These are phyloP conservation scores for Rosa hybrid DNA, from an alignment of 331 rosid genomes.

Conservation along the genomic window DNA sequence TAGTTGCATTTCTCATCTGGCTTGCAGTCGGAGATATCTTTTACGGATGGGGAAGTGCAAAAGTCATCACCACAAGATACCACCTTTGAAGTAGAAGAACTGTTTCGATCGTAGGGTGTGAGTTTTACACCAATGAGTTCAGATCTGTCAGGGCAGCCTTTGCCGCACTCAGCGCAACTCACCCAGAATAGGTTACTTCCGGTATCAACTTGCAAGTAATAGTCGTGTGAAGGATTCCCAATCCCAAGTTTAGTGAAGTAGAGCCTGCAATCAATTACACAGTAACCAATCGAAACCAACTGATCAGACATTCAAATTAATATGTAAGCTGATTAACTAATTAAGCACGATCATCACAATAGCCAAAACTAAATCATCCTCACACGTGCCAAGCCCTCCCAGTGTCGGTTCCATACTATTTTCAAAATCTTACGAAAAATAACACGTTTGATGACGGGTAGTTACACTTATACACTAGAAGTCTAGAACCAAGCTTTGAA, in stretches of 20 bases:
- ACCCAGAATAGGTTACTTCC: slow-evolving; percentile 97
- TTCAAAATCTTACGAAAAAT: too few species aligned
- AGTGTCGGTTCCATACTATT: too few species aligned
- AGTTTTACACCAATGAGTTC: slow-evolving; percentile 73
- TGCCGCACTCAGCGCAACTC: slow-evolving; percentile 58
- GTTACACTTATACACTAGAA: too few species aligned
- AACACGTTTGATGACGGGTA: too few species aligned
- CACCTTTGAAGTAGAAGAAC: slow-evolving; percentile 50
- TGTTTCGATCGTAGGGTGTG: slow-evolving; percentile 52
- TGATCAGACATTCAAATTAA: background rate
- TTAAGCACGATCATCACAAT: too few species aligned
- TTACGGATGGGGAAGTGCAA: slow-evolving; percentile 36
- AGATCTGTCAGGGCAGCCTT: slow-evolving; percentile 67
- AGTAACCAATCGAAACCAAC: background rate
- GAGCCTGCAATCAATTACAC: slow-evolving; percentile 43
- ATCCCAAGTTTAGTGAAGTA: slow-evolving; percentile 73
- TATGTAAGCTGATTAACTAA: too few species aligned
- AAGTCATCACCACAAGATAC: slow-evolving; percentile 63
- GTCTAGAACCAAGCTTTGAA: too few species aligned
- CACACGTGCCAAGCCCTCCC: too few species aligned
- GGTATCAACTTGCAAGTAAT: slow-evolving; percentile 87
- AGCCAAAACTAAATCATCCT: too few species aligned
- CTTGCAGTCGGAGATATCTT: slow-evolving; percentile 7
- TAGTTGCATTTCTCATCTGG: slow-evolving; percentile 61
- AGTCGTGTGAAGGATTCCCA: slow-evolving; percentile 76